A percentile compares a stretch with the other conserved stretches of the same genome.
These are phyloP conservation scores for Anethum foeniculum DNA, from an alignment of 140 eudicot genomes.

Conservation along the genomic window DNA sequence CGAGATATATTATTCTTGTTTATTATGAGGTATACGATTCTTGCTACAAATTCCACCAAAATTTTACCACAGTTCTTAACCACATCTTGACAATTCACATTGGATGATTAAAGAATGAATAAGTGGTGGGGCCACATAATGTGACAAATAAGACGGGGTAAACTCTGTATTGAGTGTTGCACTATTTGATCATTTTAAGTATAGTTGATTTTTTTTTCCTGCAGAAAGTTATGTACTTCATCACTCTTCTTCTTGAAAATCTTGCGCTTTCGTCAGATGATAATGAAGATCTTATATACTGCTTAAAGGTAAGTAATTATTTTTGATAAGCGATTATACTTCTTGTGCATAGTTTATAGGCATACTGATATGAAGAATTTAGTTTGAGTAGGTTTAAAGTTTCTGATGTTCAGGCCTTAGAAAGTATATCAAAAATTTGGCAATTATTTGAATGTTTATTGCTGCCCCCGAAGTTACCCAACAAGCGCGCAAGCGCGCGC, in stretches of 20 bases:
- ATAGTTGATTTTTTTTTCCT: constrained; percentile 17
- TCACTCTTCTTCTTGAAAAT: constrained; percentile 85
- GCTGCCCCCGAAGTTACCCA: neutral
- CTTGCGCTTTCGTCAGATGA: constrained; percentile 82
- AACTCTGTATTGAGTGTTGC: neutral
- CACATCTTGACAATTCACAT: neutral
- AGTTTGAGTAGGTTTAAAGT: neutral
- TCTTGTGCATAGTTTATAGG: neutral
- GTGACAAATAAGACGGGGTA: neutral
- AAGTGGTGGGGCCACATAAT: neutral
- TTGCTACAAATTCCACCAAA: neutral
- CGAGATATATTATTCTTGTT: neutral
- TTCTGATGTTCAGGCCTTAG: neutral
- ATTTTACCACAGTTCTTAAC: neutral
- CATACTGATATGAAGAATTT: neutral
- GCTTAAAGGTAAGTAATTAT: constrained; percentile 68
- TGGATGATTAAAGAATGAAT: neutral
- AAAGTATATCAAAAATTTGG: neutral
- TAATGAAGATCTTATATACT: constrained; percentile 90
- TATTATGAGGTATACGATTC: neutral
- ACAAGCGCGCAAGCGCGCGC: neutral
- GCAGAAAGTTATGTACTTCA: constrained; percentile 92
- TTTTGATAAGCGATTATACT: neutral
- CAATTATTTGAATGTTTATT: neutral
- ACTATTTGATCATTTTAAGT: neutral